Conservation (phyloP, 2,329 filamentous ascomycete species). For the Xylaria hypoxylon region DNA sequence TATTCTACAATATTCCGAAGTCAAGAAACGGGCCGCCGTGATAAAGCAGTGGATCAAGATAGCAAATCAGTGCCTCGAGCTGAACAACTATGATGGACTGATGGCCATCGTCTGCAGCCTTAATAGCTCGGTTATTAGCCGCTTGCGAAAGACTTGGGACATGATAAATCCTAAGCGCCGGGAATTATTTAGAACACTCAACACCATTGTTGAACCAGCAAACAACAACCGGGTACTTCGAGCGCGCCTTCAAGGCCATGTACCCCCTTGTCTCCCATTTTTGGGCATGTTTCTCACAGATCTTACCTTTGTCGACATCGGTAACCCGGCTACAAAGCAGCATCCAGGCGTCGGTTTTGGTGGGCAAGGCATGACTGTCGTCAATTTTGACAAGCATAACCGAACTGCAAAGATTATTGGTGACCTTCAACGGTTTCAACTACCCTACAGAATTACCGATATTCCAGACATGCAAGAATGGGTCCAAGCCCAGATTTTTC, state of each 20-base stretch:
- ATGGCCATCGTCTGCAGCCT: conserved; percentile 98
- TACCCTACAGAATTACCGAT: conserved; percentile 86
- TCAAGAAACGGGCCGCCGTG: conserved; percentile 87
- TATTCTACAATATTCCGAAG: conserved; percentile 87
- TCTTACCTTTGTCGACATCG: conserved; percentile 93
- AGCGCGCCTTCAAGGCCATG: conserved; percentile 82
- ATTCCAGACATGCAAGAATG: conserved; percentile 92
- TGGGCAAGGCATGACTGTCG: conserved; percentile 79
- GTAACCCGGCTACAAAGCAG: conserved; percentile 87
- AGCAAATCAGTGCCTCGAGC: conserved; percentile 83
- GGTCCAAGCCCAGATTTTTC: conserved; percentile 83
- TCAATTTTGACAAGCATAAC: conserved; percentile 98
- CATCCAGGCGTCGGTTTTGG: conserved; percentile 67
- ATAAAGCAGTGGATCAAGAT: conserved; percentile 99
- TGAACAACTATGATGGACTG: conserved; percentile 95
- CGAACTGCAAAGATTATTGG: conserved; percentile 96
- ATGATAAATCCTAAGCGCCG: conserved; percentile 85
- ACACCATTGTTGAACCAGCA: conserved; percentile 86
- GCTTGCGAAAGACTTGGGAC: conserved; percentile 93
- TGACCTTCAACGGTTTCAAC: conserved; percentile 95
- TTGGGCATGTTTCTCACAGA: conserved; percentile 97
- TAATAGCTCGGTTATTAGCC: conserved; percentile 89
- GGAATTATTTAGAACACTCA: conserved; percentile 79
- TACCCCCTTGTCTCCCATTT: conserved; percentile 93
- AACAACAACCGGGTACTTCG: conserved; percentile 92